Evolutionary conservation across 2,329 filamentous ascomycete genomes (phyloP), one percentile per base, ranked within the genome.

Genomic region (Amphichorda felina): DNA sequence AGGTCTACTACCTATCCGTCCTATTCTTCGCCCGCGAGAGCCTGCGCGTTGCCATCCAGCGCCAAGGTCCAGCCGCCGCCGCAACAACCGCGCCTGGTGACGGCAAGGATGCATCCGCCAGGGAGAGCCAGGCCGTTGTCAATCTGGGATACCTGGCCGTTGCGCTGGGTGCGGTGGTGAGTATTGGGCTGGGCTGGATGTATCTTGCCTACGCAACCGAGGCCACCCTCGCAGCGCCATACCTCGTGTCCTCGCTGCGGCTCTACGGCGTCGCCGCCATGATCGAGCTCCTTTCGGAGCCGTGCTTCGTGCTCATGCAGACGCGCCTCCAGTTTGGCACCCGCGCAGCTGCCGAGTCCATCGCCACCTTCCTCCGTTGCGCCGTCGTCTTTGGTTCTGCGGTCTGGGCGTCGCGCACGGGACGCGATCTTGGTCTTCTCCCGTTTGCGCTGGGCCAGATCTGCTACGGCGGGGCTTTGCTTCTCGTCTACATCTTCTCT

Each of bases 21-120:
- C 70, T 98, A 1, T 95, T 94, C 57, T 96, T 98, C 50, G 82
- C 91, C 0, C 74, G 91, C 27, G 91, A 98, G 59, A 89, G 82
- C 49, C 63, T 96, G 33, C 80, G 91, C 13, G 81, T 94, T n/a
- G 87, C 89, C 18, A 75, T 94, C 25, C 89, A 96, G 59, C 72
- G 91, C 35, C 82, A 88, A 45, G 42, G 46, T n/a, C 45, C 44
- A 4, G 40, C 42, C 5, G 40, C 39, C 9, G 35, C 37, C 15
- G 38, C 11, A 40, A 37, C 21, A 33, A 38, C 9, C 36, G 40
- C 16, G 11, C 16, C 3, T 9, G 11, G 3, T 19, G 29, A 41
- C 10, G 38, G 39, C 9, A 40, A 42, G 25, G 39, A 33, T 1
- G 36, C 35, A 11, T 36, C 45, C 24, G 37, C 33, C 41, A 45